Base-by-base conservation (phyloP, 192 early-diverging fungal genomes). In the Podila minutissima region DNA sequence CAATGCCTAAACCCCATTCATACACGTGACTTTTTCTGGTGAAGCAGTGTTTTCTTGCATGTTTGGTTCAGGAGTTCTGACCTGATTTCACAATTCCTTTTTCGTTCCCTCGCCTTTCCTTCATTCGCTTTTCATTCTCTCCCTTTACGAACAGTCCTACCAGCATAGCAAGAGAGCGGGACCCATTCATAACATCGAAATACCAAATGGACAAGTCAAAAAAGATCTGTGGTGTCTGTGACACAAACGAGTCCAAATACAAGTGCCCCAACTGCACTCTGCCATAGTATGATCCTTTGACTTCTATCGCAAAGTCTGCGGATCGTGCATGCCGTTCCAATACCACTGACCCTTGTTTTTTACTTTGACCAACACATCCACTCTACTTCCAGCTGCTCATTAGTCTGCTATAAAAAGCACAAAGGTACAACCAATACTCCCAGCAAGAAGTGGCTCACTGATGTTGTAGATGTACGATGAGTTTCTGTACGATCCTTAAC, bases 371-470 rank as follows among this genome's bases (percentile, higher is more conserved):
- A 22, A 53, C 46, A 33, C 13, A n/a, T 4, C 41, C 24, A 55
- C 17, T 55, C n/a, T 55, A 10, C 24, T 22, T 55, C 35, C 37
- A 81, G 77, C 49, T 81, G 77, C 49, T 81, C 77, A 48, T 53
- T 81, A 69, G 71, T 38, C 13, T 81, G 77, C 22, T 81, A 81
- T 46, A 81, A 81, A 61, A 69, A 68, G 11, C 77, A 81, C 49
- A 81, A 81, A 73, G 77, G 77, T 81, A 81, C 15, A 17, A 17
- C 15, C 15, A 3, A 15, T 46, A 46, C 12, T 46, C 15, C 46
- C 22, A 2, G 1, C 33, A 38, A 46, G 49, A 24, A 66, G 24
- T 12, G 13, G 17, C 24, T n/a, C 20, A 10, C n/a, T 24, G 22
- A 24, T 55, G n/a, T 55, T 55, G 51, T 24, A 17, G 22, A 55